Evolutionary conservation across 129 eudicot genomes (phyloP).

Genomic region (Chrysanthemum seticuspe): DNA sequence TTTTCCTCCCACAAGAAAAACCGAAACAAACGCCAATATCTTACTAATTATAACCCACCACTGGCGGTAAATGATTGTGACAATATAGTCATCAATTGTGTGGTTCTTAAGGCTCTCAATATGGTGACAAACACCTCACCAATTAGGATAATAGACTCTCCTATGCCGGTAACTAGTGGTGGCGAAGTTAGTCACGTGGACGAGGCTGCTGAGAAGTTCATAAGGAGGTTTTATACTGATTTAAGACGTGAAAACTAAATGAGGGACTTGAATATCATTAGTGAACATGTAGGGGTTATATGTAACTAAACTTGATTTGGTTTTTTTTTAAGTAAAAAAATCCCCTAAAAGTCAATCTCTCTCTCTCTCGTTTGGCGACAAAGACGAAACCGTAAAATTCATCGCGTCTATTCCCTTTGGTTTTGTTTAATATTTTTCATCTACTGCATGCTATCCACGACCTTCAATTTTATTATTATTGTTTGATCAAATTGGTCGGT

Average conservation of each 20-base stretch:
- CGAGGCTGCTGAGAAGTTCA: conserved; percentile 57
- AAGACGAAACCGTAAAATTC: no score
- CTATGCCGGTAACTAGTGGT: conserved; percentile 13
- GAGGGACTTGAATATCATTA: conserved; percentile 8
- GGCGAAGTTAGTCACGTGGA: conserved; percentile 36
- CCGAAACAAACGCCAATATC: conserved; percentile 16
- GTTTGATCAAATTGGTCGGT: no score
- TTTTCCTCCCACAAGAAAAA: conserved; percentile 44
- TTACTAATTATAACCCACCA: conserved; percentile 3
- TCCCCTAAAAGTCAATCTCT: no score
- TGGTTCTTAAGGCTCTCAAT: conserved; percentile 24
- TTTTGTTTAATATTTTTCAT: no score
- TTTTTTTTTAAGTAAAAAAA: not conserved
- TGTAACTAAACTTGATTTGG: conserved; percentile 9
- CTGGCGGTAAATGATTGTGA: conserved; percentile 10
- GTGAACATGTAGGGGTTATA: conserved; percentile 10
- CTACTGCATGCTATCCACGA: no score
- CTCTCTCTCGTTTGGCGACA: no score
- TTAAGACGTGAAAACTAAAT: conserved; percentile 23
- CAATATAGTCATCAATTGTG: conserved; percentile 11
- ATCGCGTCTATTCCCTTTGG: no score
- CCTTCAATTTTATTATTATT: no score
- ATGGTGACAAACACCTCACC: conserved; percentile 23
- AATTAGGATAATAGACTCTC: conserved; percentile 33
- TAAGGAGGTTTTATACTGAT: conserved; percentile 44